Conservation (phyloP, 1,139 yeast genomes). For the Groenewaldozyma auringiensis region DNA sequence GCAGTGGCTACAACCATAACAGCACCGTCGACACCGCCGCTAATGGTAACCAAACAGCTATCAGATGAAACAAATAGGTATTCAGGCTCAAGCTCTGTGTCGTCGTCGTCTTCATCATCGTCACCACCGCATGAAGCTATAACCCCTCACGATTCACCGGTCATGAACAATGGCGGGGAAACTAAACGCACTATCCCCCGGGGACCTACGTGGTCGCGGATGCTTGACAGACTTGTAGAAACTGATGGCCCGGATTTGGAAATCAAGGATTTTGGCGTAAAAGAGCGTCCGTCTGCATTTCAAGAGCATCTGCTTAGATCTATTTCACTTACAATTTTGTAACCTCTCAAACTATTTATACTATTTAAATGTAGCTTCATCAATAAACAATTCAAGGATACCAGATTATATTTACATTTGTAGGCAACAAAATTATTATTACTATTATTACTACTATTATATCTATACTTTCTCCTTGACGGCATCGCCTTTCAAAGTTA, state of each 20-base stretch:
- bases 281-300: neutral
- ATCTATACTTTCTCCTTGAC: constrained; percentile 21
- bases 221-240: neutral
- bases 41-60: neutral
- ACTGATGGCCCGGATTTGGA: neutral
- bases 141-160: constrained; percentile 2
- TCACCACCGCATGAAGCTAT: neutral
- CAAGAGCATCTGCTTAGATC: neutral
- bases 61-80: neutral
- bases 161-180: neutral
- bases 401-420: too few species aligned
- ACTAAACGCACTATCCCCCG: neutral
- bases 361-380: too few species aligned
- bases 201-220: neutral
- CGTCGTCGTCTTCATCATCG: neutral
- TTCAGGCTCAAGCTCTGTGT: neutral
- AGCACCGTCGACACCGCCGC: neutral
- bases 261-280: neutral
- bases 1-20: constrained; percentile 1
- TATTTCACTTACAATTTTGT: too few species aligned
- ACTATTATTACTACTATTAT: too few species aligned
- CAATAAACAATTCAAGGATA: too few species aligned
- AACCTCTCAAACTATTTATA: too few species aligned
- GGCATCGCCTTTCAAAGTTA: constrained; percentile 68
- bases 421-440: too few species aligned